Evolutionary conservation across 306 rosid genomes (phyloP).

Genomic region (Prunus mongolica): DNA sequence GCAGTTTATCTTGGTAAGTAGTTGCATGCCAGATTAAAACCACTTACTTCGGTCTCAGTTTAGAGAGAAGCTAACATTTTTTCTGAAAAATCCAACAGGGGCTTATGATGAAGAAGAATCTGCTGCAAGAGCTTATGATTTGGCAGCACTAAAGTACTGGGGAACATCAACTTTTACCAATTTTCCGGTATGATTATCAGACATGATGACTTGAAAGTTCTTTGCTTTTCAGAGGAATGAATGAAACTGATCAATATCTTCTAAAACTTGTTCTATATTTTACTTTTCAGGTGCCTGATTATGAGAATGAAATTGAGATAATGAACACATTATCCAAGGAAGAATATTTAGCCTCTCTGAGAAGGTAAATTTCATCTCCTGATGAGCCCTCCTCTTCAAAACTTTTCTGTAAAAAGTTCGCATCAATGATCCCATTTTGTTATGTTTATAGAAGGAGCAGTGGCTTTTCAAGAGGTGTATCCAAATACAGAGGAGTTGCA

Average conservation of each 20-base stretch:
- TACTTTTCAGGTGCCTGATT: slow-evolving; percentile 25
- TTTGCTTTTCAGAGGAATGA: background rate
- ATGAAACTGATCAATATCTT: background rate
- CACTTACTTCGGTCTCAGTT: background rate
- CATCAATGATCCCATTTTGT: background rate
- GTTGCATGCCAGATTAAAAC: slow-evolving; percentile 6
- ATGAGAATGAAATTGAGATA: slow-evolving; percentile 35
- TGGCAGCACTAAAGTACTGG: slow-evolving; percentile 51
- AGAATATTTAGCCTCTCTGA: slow-evolving; percentile 42
- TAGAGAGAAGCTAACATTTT: background rate
- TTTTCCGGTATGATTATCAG: slow-evolving; percentile 18
- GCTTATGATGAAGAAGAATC: slow-evolving; percentile 55
- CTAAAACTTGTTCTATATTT: background rate
- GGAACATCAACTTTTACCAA: slow-evolving; percentile 45
- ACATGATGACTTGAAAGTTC: background rate
- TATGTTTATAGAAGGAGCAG: slow-evolving; percentile 36
- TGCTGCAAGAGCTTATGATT: slow-evolving; percentile 48
- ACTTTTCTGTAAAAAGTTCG: background rate
- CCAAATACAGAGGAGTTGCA: slow-evolving; percentile 50
- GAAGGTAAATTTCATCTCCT: slow-evolving; percentile 27
- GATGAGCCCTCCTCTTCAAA: background rate
- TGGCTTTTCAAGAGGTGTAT: slow-evolving; percentile 48
- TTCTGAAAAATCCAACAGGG: slow-evolving; percentile 10
- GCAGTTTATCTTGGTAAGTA: slow-evolving; percentile 77
- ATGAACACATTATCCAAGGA: slow-evolving; percentile 35